Conservation (phyloP, 208 protist genomes). For the Leishmania guyanensis region DNA sequence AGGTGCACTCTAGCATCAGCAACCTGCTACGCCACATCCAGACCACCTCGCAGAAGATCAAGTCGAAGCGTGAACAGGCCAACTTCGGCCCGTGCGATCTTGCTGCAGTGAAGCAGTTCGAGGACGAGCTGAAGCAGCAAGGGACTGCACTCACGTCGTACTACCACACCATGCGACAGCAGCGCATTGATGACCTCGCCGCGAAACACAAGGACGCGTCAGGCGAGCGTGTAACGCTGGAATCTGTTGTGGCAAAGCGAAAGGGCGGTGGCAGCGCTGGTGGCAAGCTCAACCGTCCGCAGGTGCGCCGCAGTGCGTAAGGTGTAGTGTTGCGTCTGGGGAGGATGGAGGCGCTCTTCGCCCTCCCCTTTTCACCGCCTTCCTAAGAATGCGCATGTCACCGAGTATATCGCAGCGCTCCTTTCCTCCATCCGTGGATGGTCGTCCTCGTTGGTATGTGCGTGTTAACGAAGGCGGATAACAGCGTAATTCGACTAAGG, state of each 20-base stretch:
- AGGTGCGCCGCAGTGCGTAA: conserved; percentile 3
- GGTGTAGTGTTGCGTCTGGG: background rate
- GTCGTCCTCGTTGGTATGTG: background rate
- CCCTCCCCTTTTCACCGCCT: background rate
- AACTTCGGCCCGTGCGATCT: conserved; percentile 85
- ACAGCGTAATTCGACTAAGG: conserved; percentile 4
- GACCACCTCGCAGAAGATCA: conserved; percentile 63
- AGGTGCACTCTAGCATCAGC: conserved; percentile 76
- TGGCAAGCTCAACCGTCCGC: conserved; percentile 30
- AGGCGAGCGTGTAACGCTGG: conserved; percentile 76
- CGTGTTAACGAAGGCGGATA: conserved; percentile 3
- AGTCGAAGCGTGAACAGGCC: conserved; percentile 69
- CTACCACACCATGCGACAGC: conserved; percentile 73
- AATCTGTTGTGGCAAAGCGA: conserved; percentile 49
- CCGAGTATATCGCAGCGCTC: background rate
- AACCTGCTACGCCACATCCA: conserved; percentile 82
- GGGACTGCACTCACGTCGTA: conserved; percentile 65
- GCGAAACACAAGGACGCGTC: conserved; percentile 59
- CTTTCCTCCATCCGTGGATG: background rate
- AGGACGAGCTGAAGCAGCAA: conserved; percentile 65
- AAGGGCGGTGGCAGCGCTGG: conserved; percentile 28
- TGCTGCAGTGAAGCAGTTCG: conserved; percentile 76
- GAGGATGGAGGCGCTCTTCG: background rate
- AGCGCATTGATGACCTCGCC: conserved; percentile 74
- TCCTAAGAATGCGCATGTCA: background rate